A percentile compares a stretch with the other conserved stretches of the same genome.
Conservation (phyloP, 164 flowering plant species). For the Magnolia changhungtana region DNA sequence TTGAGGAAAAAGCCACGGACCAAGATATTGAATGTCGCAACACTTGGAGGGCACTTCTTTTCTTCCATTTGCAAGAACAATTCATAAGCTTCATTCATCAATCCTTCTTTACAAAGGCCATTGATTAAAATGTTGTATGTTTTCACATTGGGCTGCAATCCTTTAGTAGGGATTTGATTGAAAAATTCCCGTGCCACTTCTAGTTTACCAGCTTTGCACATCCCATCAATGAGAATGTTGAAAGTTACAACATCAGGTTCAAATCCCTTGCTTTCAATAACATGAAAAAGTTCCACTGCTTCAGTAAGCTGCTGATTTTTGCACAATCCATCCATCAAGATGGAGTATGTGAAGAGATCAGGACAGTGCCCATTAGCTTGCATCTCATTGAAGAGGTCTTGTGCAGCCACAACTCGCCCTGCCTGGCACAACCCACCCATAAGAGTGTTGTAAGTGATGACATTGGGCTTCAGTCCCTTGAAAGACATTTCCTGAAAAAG, state of each 20-base stretch:
- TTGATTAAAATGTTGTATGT: constrained; percentile 5
- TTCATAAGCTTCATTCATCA: constrained; percentile 8
- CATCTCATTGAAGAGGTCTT: constrained; percentile 38
- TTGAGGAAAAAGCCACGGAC: constrained; percentile 2
- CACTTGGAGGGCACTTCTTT: not conserved
- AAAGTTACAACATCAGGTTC: not conserved
- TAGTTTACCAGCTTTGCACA: constrained; percentile 5
- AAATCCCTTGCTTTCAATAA: not conserved
- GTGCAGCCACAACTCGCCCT: constrained; percentile 41
- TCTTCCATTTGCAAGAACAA: constrained; percentile 13
- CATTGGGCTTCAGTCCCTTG: constrained; percentile 31
- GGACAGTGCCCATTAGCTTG: not conserved
- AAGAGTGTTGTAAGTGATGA: constrained; percentile 34
- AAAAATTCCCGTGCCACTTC: constrained; percentile 4
- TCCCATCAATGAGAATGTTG: not conserved
- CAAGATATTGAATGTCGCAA: not conserved
- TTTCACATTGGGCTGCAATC: constrained; percentile 8
- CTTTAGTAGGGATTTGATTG: not conserved
- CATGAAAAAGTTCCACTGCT: constrained; percentile 1
- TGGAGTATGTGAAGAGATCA: not conserved
- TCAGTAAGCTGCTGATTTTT: not conserved
- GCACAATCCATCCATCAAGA: constrained; percentile 1
- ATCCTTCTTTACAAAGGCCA: constrained; percentile 11
- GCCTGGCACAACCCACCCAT: constrained; percentile 34
- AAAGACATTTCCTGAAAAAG: constrained; percentile 30